A percentile compares a stretch with the other conserved stretches of the same genome.
These are phyloP conservation scores for Blastobotrys buckinghamii DNA, from an alignment of 1,139 yeast genomes.

Conservation along the genomic window DNA sequence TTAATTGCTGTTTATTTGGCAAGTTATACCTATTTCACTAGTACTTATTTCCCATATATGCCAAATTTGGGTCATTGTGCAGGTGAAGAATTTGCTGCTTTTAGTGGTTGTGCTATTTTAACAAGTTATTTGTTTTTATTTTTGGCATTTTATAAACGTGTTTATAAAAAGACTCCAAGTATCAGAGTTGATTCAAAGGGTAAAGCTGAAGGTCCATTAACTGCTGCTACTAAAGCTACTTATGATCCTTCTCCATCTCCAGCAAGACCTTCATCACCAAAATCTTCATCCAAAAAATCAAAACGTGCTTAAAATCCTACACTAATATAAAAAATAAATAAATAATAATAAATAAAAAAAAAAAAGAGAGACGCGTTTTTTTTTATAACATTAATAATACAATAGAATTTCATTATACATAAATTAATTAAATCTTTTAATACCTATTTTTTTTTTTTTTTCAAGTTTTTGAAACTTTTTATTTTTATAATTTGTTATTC, in stretches of 20 bases:
- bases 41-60: constrained; percentile 43
- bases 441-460: background rate
- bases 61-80: constrained; percentile 86
- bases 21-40: constrained; percentile 52
- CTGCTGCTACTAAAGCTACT: constrained; percentile 15
- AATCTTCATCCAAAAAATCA: background rate
- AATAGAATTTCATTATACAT: background rate
- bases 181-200: constrained; percentile 14
- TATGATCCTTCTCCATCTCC: constrained; percentile 10
- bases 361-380: background rate
- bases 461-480: background rate
- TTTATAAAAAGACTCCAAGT: constrained; percentile 42
- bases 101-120: constrained; percentile 81
- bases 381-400: background rate
- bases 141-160: constrained; percentile 87
- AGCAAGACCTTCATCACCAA: constrained; percentile 4
- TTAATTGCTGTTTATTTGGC: constrained; percentile 88
- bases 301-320: background rate
- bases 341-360: background rate
- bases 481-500: background rate
- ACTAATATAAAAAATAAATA: no score
- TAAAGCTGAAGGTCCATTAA: constrained; percentile 15
- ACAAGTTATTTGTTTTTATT: constrained; percentile 86
- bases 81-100: constrained; percentile 91
- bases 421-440: no score